Evolutionary conservation across 371 early-diverging fungal species (phyloP).

Genomic region (Rhizopus delemar): DNA sequence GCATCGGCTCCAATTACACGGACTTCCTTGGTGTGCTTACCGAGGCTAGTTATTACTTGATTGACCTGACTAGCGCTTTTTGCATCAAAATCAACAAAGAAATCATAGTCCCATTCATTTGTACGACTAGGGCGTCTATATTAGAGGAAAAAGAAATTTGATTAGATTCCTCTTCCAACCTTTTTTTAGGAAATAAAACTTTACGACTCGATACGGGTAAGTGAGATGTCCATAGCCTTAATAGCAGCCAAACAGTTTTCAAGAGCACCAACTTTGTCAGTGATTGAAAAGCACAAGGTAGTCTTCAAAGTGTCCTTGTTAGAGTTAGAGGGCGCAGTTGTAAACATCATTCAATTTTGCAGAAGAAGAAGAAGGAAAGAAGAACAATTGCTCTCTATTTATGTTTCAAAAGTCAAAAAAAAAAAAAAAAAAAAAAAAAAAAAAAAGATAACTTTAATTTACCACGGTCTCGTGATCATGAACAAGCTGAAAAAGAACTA

Average conservation of each 20-base stretch:
- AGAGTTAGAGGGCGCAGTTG: constrained; percentile 19
- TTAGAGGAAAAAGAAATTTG: neutral
- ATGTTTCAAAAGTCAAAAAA: neutral
- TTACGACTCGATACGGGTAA: constrained; percentile 92
- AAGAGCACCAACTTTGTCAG: constrained; percentile 83
- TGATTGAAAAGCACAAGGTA: constrained; percentile 80
- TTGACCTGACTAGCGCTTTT: constrained; percentile 55
- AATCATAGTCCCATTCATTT: constrained; percentile 84
- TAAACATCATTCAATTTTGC: neutral
- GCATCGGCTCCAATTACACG: constrained; percentile 53
- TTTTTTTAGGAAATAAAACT: constrained; percentile 3
- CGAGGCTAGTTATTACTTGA: constrained; percentile 60
- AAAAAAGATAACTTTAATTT: neutral
- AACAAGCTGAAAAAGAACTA: too few species aligned
- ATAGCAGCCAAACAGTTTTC: constrained; percentile 81
- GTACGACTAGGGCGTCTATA: constrained; percentile 78
- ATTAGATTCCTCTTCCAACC: neutral
- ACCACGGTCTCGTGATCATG: constrained; percentile 1
- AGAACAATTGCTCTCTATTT: too few species aligned
- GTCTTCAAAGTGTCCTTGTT: constrained; percentile 35
- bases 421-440: neutral
- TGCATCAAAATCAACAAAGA: constrained; percentile 88
- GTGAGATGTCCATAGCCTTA: constrained; percentile 73
- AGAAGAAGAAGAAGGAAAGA: too few species aligned
- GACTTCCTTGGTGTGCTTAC: constrained; percentile 64